Base-by-base conservation (phyloP, 441 rosid species). In the Melastoma candidum region DNA sequence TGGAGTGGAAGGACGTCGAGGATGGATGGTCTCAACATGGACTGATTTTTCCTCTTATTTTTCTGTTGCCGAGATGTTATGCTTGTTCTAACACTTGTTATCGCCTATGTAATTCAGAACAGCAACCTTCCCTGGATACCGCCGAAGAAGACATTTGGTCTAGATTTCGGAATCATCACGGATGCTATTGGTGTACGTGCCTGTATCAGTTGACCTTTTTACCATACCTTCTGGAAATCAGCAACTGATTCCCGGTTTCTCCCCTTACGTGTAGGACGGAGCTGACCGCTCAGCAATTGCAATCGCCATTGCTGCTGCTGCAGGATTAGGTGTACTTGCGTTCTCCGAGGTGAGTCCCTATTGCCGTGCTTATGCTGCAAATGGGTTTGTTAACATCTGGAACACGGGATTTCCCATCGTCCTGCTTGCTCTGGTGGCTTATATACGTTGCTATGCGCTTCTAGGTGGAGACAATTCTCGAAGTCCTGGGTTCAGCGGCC, bases 391-490 rank as follows among this genome's bases (percentile, higher is more conserved):
- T 29, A 29, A 29, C 36, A 29, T 3, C 36, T 29, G 36, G 36
- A 29, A 29, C 36, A 29, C 36, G 5, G 5, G 36, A 29, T 29
- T 29, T 17, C 22, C 22, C 22, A 17, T 17, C 22, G 22, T 17
- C 36, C 36, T 29, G 36, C 3, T 29, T 29, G 36, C 5, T 29
- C 36, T 29, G 36, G 51, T 24, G 39, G 36, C 47, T 25, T 14
- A 22, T 12, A 14, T 55, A 12, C 5, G 46, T 64, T 61, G 22
- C 22, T 17, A 17, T 17, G 22, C 22, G 22, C 22, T 63, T 72
- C 48, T 83, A 93, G 99, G 47, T 89, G 32, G 99, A 89, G 80
- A 80, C 94, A 10, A 68, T 93, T 59, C 97, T 93, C 60, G 95
- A 93, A 7, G 36, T 29, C 36, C 36, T 29, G 36, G 36, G 36